A percentile compares a stretch with the other conserved stretches of the same genome.
phyloP scores from a whole-genome alignment of 2,329 filamentous ascomycete species.

The Colletotrichum sp. region DNA sequence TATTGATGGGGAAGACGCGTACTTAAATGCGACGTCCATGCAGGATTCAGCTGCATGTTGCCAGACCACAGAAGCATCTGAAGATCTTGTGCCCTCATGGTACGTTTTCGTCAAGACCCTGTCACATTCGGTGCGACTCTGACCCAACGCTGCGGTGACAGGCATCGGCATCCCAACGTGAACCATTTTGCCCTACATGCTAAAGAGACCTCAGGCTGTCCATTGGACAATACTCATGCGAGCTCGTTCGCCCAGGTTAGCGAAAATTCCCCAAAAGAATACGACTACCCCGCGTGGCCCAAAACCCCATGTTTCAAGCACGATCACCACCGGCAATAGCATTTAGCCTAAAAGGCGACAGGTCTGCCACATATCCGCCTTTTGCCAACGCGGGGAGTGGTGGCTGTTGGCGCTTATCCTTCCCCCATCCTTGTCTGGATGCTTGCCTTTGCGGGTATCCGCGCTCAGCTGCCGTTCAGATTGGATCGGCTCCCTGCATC shows the following conservation, averaged over 20 bases:
- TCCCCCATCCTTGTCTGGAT: background rate
- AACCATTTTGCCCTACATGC: background rate
- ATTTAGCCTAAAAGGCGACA: constrained; percentile 11
- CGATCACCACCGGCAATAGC: constrained; percentile 4
- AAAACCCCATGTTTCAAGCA: background rate
- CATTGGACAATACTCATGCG: background rate
- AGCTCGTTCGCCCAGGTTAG: background rate
- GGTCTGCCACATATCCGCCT: background rate
- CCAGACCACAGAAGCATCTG: background rate
- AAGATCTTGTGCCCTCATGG: background rate
- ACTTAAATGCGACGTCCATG: background rate
- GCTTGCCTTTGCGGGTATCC: background rate
- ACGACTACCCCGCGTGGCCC: constrained; percentile 11
- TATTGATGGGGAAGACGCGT: background rate
- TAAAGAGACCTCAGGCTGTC: background rate
- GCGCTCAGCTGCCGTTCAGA: background rate
- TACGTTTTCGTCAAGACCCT: background rate
- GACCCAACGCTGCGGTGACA: background rate
- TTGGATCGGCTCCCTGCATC: background rate
- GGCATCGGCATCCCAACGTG: background rate
- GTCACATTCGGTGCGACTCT: background rate
- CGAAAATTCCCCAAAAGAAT: background rate
- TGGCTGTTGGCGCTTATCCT: background rate
- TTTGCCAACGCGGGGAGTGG: background rate
- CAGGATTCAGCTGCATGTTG: background rate